phyloP scores from a whole-genome alignment of 768 basidiomycete species.

The Auricularia sp. region DNA sequence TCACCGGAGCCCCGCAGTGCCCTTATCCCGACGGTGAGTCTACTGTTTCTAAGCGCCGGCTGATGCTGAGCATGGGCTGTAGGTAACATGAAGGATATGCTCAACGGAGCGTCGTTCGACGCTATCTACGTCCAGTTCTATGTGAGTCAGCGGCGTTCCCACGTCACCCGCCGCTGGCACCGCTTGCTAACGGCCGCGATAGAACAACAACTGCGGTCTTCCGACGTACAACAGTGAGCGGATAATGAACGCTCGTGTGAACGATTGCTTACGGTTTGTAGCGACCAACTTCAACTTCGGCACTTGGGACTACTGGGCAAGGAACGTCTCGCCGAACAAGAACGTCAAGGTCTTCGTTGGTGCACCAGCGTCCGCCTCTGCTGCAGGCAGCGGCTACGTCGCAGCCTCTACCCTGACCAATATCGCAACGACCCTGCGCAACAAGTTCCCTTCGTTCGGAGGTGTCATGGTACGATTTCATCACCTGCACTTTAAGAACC shows the following conservation, averaged over 20 bases:
- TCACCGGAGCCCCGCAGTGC: constrained; percentile 47
- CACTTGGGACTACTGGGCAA: constrained; percentile 55
- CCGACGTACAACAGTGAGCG: background rate
- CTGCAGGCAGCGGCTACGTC: constrained; percentile 55
- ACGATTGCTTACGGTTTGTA: too few relatives aligned
- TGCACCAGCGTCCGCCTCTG: constrained; percentile 44
- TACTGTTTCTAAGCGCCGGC: too few relatives aligned
- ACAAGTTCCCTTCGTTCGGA: constrained; percentile 55
- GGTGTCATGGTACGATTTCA: constrained; percentile 42
- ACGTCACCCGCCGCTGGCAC: background rate
- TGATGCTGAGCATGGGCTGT: too few relatives aligned
- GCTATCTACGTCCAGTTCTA: constrained; percentile 55
- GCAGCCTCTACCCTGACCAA: constrained; percentile 29
- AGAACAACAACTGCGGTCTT: constrained; percentile 54
- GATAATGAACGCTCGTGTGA: background rate
- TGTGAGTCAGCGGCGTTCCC: background rate
- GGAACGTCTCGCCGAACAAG: constrained; percentile 43
- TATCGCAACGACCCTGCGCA: constrained; percentile 40
- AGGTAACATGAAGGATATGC: constrained; percentile 39
- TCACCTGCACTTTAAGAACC: background rate
- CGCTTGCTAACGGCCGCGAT: constrained; percentile 15
- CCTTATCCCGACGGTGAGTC: constrained; percentile 50
- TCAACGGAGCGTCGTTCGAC: constrained; percentile 56
- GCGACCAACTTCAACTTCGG: constrained; percentile 8
- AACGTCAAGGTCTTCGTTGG: constrained; percentile 57